Percentiles rank a stretch among this genome's conserved stretches.
Conservation (phyloP, 352 stramenopile genomes). For the Albugo candida region DNA sequence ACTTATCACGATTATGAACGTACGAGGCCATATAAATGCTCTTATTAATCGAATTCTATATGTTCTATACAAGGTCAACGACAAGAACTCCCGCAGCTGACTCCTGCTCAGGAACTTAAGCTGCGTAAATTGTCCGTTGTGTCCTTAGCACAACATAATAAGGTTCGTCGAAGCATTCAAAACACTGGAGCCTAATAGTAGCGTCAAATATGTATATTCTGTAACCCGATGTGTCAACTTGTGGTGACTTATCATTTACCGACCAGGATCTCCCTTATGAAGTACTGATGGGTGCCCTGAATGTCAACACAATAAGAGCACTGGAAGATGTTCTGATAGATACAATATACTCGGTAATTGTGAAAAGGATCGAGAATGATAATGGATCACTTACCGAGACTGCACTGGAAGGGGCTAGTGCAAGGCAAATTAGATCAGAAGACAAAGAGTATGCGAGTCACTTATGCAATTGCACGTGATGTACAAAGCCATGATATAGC, state of each 20-base stretch:
- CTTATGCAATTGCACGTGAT: conserved; percentile 78
- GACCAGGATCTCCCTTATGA: conserved; percentile 67
- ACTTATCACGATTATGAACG: conserved; percentile 70
- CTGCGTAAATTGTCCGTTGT: conserved; percentile 80
- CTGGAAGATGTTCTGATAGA: conserved; percentile 88
- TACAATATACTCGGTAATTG: conserved; percentile 77
- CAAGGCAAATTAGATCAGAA: conserved; percentile 84
- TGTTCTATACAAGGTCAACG: conserved; percentile 20
- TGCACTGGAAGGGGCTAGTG: conserved; percentile 40
- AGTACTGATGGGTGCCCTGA: conserved; percentile 53
- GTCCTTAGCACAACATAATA: conserved; percentile 63
- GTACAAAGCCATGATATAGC: conserved; percentile 71
- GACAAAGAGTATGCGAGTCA: conserved; percentile 53
- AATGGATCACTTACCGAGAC: background rate
- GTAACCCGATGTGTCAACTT: background rate
- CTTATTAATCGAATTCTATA: background rate
- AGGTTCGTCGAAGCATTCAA: conserved; percentile 17
- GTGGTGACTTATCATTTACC: too few relatives aligned
- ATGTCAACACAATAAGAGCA: conserved; percentile 60
- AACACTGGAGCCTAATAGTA: background rate
- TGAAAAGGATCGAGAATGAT: background rate
- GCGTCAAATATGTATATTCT: background rate
- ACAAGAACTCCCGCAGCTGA: conserved; percentile 41
- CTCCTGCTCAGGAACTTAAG: conserved; percentile 53
- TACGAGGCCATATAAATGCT: conserved; percentile 10